A percentile compares a stretch with the other conserved stretches of the same genome.
Conservation (phyloP, 192 early-diverging fungal species). For the Funneliformis mosseae region DNA sequence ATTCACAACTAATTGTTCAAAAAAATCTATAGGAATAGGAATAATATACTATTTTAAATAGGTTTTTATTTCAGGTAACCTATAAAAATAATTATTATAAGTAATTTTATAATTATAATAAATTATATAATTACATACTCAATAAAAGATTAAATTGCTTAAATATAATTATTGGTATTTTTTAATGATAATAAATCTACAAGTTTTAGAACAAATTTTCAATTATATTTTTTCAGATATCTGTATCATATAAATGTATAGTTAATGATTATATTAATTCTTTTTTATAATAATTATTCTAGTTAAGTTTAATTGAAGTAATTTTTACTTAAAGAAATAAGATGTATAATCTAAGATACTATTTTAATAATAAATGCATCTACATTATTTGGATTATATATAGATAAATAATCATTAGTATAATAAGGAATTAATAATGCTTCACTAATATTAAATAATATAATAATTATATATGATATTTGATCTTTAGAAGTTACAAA, state of each 20-base stretch:
- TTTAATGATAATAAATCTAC: slow-evolving; percentile 1
- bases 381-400: background rate
- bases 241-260: background rate
- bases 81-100: too few relatives aligned
- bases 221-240: background rate
- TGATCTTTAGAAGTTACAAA: background rate
- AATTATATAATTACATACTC: too few relatives aligned
- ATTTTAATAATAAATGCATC: background rate
- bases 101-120: too few relatives aligned
- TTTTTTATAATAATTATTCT: background rate
- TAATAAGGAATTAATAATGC: background rate
- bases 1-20: background rate
- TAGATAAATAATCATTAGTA: background rate
- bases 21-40: background rate
- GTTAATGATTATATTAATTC: background rate
- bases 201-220: background rate
- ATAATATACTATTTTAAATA: background rate
- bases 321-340: background rate
- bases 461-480: background rate
- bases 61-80: too few relatives aligned
- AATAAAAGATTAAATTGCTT: too few relatives aligned
- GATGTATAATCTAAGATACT: background rate
- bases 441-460: background rate
- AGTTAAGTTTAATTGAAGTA: background rate
- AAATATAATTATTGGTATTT: background rate